These are phyloP conservation scores for Pterocarpus macrocarpus DNA, from an alignment of 306 rosid genomes.

Conservation along the genomic window DNA sequence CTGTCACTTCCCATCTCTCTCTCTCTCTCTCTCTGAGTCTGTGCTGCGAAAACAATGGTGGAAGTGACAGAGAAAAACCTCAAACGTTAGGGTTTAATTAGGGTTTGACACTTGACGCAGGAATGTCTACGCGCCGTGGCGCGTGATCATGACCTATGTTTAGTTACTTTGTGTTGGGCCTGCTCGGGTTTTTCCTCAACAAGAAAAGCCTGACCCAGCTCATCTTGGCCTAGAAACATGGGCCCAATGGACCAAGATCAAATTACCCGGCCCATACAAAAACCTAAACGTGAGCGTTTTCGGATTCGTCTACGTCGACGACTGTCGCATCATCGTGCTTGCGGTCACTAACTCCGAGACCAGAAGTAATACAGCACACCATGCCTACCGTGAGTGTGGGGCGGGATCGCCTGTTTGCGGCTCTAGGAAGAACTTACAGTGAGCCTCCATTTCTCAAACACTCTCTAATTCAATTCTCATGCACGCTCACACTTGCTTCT, in stretches of 20 bases:
- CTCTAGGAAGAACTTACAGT: constrained; percentile 81
- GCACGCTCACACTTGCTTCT: neutral
- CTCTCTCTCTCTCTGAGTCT: neutral
- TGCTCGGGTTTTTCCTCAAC: neutral
- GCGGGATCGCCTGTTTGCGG: constrained; percentile 81
- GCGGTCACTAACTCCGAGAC: constrained; percentile 22
- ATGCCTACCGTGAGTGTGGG: constrained; percentile 95
- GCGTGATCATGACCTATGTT: neutral
- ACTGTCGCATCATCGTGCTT: constrained; percentile 6
- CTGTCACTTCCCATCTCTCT: constrained; percentile 81
- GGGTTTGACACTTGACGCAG: constrained; percentile 29
- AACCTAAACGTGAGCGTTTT: constrained; percentile 12
- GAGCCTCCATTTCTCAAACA: constrained; percentile 46
- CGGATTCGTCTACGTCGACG: constrained; percentile 17
- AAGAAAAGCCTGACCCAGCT: neutral
- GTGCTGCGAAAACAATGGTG: neutral
- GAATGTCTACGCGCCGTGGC: neutral
- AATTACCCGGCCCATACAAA: constrained; percentile 39
- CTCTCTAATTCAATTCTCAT: neutral
- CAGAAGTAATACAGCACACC: constrained; percentile 33
- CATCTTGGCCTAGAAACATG: neutral
- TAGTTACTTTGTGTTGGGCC: neutral
- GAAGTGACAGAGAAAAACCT: neutral
- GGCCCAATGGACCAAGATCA: neutral
- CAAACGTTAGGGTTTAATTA: constrained; percentile 41